Base-by-base conservation (phyloP, 179 eudicot genomes). In the Corrigiola litoralis region DNA sequence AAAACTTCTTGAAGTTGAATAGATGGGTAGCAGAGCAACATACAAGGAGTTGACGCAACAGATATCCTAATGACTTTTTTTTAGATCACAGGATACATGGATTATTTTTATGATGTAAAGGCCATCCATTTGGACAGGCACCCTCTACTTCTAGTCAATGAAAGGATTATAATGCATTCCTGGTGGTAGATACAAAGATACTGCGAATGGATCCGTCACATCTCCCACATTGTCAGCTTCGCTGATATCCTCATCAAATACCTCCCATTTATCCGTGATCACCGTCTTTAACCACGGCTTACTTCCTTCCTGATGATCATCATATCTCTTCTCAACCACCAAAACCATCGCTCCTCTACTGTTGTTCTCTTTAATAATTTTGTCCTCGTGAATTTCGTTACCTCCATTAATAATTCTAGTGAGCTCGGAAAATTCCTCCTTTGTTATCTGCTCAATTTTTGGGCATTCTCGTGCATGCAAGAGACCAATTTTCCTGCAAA, bases 261-360 rank as follows among this genome's bases (percentile, higher is more conserved):
- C 80, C 77, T 84, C 90, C 97, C 95, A 90, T 5, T 81, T 58
- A 36, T 84, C 69, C 0, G 95, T 86, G 24, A 88, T 79, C 21
- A 82, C 67, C 1, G 95, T 84, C 71, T 51, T 72, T 63, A 76
- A 21, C 56, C 17, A 17, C 34, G 65, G 29, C 20, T 71, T 63
- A 51, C 36, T 24, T 6, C 23, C 20, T 33, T 40, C 63, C 32
- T 58, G 62, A 58, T 50, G n/a, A 24, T 49, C 52, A 8, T 37
- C 16, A 32, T 29, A 24, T 23, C 51, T 58, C 25, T 21, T 47
- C 23, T 54, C 27, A 0, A 10, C 51, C 5, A 20, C 50, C 36
- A 42, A 40, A 14, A 13, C 57, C 32, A 9, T 3, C 2, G 61
- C 21, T 17, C 4, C 9, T 24, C 31, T 29, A 24, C 9, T 44